Percentiles rank a stretch among this genome's conserved stretches.
Conservation (phyloP, 768 basidiomycete species). For the Panaeolus cyanescens region DNA sequence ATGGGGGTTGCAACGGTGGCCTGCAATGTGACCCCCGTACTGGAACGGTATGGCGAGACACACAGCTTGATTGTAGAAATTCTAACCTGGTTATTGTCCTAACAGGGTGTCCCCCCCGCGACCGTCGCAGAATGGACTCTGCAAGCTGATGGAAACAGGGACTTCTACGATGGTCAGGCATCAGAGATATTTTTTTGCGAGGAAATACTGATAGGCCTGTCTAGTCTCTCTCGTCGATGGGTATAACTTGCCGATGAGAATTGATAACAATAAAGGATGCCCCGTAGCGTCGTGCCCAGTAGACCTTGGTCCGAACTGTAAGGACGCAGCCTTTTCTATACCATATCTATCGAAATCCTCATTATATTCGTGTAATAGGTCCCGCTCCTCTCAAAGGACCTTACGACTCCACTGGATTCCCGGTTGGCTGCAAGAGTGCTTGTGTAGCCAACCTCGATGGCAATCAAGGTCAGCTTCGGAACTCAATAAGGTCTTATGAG, state of each 20-base stretch:
- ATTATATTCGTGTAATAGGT: conserved; percentile 30
- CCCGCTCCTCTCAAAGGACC: conserved; percentile 55
- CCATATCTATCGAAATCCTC: not conserved
- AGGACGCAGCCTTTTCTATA: not conserved
- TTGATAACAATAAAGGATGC: conserved; percentile 52
- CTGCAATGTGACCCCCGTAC: conserved; percentile 52
- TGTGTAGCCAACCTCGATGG: conserved; percentile 48
- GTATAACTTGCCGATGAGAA: conserved; percentile 56
- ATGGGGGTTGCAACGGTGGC: conserved; percentile 73
- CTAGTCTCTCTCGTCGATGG: conserved; percentile 62
- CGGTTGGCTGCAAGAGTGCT: conserved; percentile 64
- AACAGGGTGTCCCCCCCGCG: conserved; percentile 69
- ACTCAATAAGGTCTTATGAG: not conserved
- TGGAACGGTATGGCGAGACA: conserved; percentile 43
- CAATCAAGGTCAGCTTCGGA: conserved; percentile 32
- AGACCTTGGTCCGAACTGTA: conserved; percentile 57
- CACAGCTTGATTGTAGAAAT: not conserved
- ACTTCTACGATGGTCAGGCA: conserved; percentile 61
- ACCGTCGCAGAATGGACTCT: conserved; percentile 73
- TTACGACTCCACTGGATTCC: conserved; percentile 50
- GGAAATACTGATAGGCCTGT: not conserved
- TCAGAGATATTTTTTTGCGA: not conserved
- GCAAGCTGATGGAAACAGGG: conserved; percentile 37
- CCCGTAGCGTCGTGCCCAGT: conserved; percentile 49
- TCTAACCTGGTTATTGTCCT: not conserved